phyloP scores from a whole-genome alignment of 2,329 filamentous ascomycete species.

The Bisporella sp. region DNA sequence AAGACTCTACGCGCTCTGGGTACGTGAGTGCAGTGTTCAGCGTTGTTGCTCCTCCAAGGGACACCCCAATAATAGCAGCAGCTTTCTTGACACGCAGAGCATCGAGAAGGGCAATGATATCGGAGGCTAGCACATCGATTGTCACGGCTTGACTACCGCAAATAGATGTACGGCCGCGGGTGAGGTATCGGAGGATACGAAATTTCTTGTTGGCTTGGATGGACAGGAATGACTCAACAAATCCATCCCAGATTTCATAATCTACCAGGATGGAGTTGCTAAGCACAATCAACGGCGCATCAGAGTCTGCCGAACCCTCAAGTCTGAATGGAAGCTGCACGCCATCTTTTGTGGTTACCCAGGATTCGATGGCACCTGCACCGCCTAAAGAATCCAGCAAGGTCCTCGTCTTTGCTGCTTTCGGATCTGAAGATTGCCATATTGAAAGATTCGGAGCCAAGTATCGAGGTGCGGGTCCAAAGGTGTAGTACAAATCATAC shows the following conservation, averaged over 20 bases:
- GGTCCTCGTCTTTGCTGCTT: conserved; percentile 29
- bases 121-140: conserved; percentile 55
- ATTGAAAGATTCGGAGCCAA: conserved; percentile 35
- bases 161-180: conserved; percentile 46
- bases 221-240: conserved; percentile 39
- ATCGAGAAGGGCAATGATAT: conserved; percentile 59
- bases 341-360: conserved; percentile 60
- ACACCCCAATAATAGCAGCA: conserved; percentile 66
- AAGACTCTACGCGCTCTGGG: conserved; percentile 49
- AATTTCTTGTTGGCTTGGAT: conserved; percentile 36
- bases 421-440: conserved; percentile 12
- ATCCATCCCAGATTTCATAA: conserved; percentile 72
- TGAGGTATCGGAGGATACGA: conserved; percentile 70
- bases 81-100: conserved; percentile 62
- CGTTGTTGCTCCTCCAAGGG: conserved; percentile 72
- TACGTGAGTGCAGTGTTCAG: conserved; percentile 65
- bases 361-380: conserved; percentile 54
- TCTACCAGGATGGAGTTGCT: conserved; percentile 76
- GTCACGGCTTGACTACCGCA: conserved; percentile 18
- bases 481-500: conserved; percentile 73
- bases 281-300: conserved; percentile 67
- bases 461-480: conserved; percentile 68
- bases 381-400: conserved; percentile 33
- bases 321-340: conserved; percentile 66
- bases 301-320: conserved; percentile 60